Evolutionary conservation across 495 filamentous ascomycete species (phyloP), one percentile per base, ranked within the genome.

Genomic region (Oidiodendron maius): DNA sequence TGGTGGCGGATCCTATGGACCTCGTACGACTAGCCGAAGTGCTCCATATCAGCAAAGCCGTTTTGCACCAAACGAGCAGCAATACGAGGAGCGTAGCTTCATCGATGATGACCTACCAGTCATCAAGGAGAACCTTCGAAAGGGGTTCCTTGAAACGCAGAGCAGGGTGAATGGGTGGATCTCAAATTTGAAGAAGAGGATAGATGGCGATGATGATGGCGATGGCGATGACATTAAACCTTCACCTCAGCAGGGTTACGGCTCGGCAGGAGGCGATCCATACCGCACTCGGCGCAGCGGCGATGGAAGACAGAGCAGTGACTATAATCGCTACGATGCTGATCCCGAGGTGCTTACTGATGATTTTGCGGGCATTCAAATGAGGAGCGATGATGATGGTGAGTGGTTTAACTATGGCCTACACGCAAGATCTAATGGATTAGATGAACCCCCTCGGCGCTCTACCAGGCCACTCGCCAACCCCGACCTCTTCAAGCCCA

Each of bases 71-170:
- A 74, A 62, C 58, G 71, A 64, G 60, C 75, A 62, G 75, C 80
- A 55, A 71, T 83, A 57, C 71, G 76, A 81, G 52, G 83, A 88
- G 40, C 88, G 84, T 58, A 95, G 80, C 69, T 96, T 96, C 61
- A 81, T 98, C 62, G 91, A 98, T 63, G 93, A 98, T 60, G 93
- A 98, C 56, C 75, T 98, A 37, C 93, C 93, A 2, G 82, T 91
- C 40, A 96, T 98, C 63, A 84, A 82, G 50, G 88, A 95, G 59
- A 96, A 94, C 53, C 78, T 98, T 53, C 86, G 82, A 57, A 95
- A 97, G 68, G 93, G 93, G 1, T 97, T 98, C 67, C 47, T 93
- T 32, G 89, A 97, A 52, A 98, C 93, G 18, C 93, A 98, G 70
- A 78, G 76, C 11, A 95, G 84, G 61, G 87, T 98, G 60, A 97